Percentiles rank a stretch among this genome's conserved stretches.
phyloP scores from a whole-genome alignment of 2,329 filamentous ascomycete genomes.

The Nigrospora oryzae region DNA sequence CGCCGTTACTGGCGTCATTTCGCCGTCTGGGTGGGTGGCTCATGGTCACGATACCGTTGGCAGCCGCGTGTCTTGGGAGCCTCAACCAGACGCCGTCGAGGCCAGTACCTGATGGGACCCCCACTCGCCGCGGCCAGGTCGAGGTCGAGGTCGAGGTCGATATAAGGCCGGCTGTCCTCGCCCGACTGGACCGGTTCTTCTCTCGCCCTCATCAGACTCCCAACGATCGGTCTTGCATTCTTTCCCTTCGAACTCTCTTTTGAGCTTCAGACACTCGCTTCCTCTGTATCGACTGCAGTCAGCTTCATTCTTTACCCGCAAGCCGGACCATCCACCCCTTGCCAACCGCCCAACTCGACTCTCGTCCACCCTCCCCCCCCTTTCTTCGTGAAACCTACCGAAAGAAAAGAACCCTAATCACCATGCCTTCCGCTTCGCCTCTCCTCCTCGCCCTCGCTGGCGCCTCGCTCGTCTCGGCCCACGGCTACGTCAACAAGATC shows the following conservation, averaged over 20 bases:
- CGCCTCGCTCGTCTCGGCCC: constrained; percentile 16
- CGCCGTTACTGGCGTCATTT: too few species aligned
- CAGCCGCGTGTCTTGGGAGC: too few species aligned
- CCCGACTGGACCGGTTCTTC: not conserved
- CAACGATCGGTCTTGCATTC: constrained; percentile 3
- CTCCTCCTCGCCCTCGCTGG: constrained; percentile 5
- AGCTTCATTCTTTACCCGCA: constrained; percentile 7
- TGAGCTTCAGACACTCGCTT: constrained; percentile 7
- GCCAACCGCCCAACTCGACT: constrained; percentile 3
- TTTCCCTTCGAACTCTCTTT: constrained; percentile 6
- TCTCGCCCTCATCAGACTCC: not conserved
- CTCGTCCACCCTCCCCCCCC: not conserved
- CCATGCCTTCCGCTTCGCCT: constrained; percentile 5
- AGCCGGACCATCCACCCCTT: constrained; percentile 2
- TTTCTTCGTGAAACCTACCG: not conserved
- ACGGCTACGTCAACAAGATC: constrained; percentile 11
- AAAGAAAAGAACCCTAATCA: not conserved
- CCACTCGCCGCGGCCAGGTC: too few species aligned
- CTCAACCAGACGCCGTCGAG: too few species aligned
- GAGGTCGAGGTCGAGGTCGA: not conserved
- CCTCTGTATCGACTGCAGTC: constrained; percentile 7
- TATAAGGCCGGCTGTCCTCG: not conserved
- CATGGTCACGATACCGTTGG: too few species aligned
- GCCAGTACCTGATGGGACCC: too few species aligned
- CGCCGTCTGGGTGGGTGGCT: too few species aligned